Conservation (phyloP, 1,139 yeast genomes). For the Candida neerlandica region DNA sequence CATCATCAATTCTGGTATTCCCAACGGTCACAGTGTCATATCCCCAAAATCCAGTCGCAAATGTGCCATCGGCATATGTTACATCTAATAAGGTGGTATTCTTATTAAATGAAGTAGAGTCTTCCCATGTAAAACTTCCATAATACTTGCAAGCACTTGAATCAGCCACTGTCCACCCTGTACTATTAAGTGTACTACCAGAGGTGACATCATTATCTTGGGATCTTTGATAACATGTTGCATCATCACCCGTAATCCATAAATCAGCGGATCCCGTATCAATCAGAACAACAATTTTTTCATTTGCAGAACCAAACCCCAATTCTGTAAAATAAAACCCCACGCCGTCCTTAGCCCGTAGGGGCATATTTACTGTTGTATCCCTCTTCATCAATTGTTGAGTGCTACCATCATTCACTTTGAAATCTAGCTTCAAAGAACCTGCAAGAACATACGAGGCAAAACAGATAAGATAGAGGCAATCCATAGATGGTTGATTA, state of each 20-base stretch:
- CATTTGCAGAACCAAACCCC: constrained; percentile 24
- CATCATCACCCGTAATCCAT: constrained; percentile 22
- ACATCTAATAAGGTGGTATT: constrained; percentile 10
- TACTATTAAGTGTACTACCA: background rate
- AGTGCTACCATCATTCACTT: background rate
- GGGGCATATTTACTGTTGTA: background rate
- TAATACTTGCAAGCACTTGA: background rate
- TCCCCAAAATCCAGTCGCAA: constrained; percentile 58
- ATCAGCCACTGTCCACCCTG: background rate
- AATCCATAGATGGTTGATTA: background rate
- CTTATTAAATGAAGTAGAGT: constrained; percentile 17
- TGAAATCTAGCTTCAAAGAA: background rate
- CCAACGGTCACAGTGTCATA: constrained; percentile 33
- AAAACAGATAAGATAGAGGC: background rate
- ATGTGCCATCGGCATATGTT: constrained; percentile 15
- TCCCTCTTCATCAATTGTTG: background rate
- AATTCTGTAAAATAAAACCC: constrained; percentile 10
- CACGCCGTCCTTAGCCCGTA: background rate
- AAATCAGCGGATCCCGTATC: constrained; percentile 34
- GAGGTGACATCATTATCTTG: background rate
- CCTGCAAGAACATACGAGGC: background rate
- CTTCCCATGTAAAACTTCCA: constrained; percentile 7
- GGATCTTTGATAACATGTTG: constrained; percentile 8
- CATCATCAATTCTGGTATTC: constrained; percentile 14
- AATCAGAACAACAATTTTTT: constrained; percentile 21